Conservation (phyloP, 495 filamentous ascomycete species). For the Penicillium atrosanguineum region DNA sequence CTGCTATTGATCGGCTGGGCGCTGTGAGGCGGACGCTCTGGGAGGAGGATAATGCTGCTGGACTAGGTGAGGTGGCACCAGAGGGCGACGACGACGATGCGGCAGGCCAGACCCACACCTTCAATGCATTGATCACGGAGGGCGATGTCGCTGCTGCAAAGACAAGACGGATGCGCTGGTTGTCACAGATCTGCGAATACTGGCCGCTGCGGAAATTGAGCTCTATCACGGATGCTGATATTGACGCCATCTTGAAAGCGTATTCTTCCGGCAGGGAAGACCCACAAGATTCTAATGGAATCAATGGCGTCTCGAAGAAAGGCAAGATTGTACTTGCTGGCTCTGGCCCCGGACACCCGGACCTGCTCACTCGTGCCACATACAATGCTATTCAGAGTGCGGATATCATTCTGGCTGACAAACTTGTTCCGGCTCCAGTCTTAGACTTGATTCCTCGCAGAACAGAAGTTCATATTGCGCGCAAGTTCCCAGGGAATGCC, state of each 20-base stretch:
- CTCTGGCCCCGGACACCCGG: conserved; percentile 89
- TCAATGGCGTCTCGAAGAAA: conserved; percentile 22
- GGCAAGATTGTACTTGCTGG: conserved; percentile 87
- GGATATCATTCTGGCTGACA: conserved; percentile 90
- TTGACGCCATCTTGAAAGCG: conserved; percentile 65
- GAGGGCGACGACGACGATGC: conserved; percentile 78
- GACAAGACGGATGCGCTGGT: conserved; percentile 84
- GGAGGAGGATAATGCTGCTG: conserved; percentile 69
- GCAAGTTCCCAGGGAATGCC: conserved; percentile 96
- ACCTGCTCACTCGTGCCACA: conserved; percentile 85
- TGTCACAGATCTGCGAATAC: conserved; percentile 97
- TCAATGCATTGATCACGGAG: conserved; percentile 78
- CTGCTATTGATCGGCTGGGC: conserved; percentile 74
- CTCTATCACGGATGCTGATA: conserved; percentile 72
- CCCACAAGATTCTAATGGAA: conserved; percentile 14
- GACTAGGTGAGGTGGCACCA: conserved; percentile 36
- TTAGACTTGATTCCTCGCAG: conserved; percentile 87
- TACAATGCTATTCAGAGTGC: conserved; percentile 80
- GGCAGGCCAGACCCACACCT: conserved; percentile 76
- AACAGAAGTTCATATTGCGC: conserved; percentile 85
- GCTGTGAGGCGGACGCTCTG: conserved; percentile 72
- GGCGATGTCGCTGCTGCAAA: conserved; percentile 71
- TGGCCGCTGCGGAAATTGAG: conserved; percentile 88
- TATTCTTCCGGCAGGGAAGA: conserved; percentile 49
- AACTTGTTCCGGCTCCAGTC: conserved; percentile 86